A percentile compares a stretch with the other conserved stretches of the same genome.
Evolutionary conservation across 2,329 filamentous ascomycete species (phyloP).

Genomic region (Grosmannia clavigera): DNA sequence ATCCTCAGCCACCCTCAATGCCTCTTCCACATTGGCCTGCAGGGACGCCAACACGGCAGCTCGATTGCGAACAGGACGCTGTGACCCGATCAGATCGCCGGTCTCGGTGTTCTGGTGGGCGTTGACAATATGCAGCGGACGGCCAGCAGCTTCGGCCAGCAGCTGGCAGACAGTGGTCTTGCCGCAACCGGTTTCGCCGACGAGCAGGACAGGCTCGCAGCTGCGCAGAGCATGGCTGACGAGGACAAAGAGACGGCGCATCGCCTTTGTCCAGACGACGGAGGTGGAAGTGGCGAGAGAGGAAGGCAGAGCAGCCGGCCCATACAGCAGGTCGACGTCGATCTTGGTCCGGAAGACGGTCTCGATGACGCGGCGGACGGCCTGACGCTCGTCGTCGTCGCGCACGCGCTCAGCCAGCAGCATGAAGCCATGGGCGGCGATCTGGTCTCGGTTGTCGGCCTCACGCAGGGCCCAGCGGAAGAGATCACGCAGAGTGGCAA

Average conservation of each 20-base stretch:
- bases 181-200: conserved; percentile 93
- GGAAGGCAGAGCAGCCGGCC: conserved; percentile 20
- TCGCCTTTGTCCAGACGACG: conserved; percentile 80
- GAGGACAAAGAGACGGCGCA: conserved; percentile 81
- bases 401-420: conserved; percentile 86
- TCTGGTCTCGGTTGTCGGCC: conserved; percentile 74
- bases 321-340: conserved; percentile 62
- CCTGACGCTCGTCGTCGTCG: conserved; percentile 73
- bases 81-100: conserved; percentile 90
- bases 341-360: conserved; percentile 79
- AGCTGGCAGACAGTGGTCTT: conserved; percentile 96
- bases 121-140: conserved; percentile 78
- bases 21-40: conserved; percentile 25
- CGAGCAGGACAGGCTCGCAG: conserved; percentile 85
- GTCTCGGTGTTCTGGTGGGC: conserved; percentile 98
- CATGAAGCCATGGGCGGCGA: conserved; percentile 92
- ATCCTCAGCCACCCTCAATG: neutral
- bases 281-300: neutral
- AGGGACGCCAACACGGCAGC: conserved; percentile 57
- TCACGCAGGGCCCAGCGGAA: conserved; percentile 88
- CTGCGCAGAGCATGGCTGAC: conserved; percentile 79
- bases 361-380: conserved; percentile 82
- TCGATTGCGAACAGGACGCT: conserved; percentile 80
- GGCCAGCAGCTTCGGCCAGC: conserved; percentile 66
- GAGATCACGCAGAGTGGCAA: conserved; percentile 88